Base-by-base conservation (phyloP, 805 yeast species). In the Candida fluviatilis region DNA sequence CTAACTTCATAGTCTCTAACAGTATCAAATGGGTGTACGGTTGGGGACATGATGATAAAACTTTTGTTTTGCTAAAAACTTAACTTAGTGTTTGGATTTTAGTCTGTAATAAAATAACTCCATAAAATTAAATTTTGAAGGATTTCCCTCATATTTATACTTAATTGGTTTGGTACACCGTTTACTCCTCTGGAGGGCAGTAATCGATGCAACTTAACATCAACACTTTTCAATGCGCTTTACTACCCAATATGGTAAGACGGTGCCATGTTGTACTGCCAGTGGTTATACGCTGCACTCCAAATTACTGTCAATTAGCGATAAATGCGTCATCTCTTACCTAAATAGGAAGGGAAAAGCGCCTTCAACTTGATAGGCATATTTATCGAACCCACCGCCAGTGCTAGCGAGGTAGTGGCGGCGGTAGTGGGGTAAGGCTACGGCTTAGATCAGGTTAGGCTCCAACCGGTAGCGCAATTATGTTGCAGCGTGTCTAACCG, bases 1-100 rank as follows among this genome's bases (percentile, higher is more conserved):
- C 72, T 67, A 51, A 80, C 62, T 63, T 81, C 88, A 35, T 58
- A 69, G 47, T 79, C 84, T 33, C 73, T 67, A 48, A 74, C 73
- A 17, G 80, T 63, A 54, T 77, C 84, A 55, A 78, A 79, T 33
- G 83, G 84, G 55, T 79, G 84, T 31, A 55, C 17, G 24, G 37
- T 16, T 24, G 37, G 6, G 7, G 29, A 5, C 29, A 26, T 26
- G 7, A 12, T 26, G 13, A 6, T 8, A 26, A 7, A 23, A 23
- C 25, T n/a, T n/a, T n/a, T n/a, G n/a, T n/a, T n/a, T n/a, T n/a
- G n/a, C n/a, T n/a, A n/a, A n/a, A n/a, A n/a, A n/a, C n/a, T n/a
- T n/a, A n/a, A n/a, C n/a, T n/a, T n/a, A n/a, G n/a, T n/a, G n/a
- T n/a, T n/a, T n/a, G n/a, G n/a, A n/a, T n/a, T n/a, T n/a, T n/a